Percentiles rank a stretch among this genome's conserved stretches.
These are phyloP conservation scores for Puya raimondii DNA, from an alignment of 176 grass and related monocot genomes.

Conservation along the genomic window DNA sequence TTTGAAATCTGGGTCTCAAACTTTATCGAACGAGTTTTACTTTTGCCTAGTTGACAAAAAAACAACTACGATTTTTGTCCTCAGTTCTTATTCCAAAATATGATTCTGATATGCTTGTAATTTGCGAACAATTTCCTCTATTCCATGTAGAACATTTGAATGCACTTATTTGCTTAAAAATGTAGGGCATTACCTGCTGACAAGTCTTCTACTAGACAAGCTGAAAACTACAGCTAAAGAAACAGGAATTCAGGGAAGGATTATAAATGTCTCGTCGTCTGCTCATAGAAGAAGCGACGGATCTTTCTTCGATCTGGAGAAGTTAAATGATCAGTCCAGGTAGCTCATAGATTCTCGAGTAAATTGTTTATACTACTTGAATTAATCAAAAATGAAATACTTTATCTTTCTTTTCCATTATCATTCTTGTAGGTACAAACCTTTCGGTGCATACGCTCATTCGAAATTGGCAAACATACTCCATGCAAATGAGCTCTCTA, in stretches of 20 bases:
- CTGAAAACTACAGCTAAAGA: conserved; percentile 68
- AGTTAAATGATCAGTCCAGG: conserved; percentile 56
- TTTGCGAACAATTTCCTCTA: no score
- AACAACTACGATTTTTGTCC: no score
- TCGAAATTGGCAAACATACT: conserved; percentile 89
- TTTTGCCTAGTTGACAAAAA: no score
- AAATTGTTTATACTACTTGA: conserved; percentile 6
- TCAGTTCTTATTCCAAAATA: no score
- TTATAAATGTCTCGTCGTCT: conserved; percentile 56
- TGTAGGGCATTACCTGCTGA: conserved; percentile 83
- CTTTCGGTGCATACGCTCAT: conserved; percentile 38
- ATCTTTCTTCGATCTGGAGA: conserved; percentile 40
- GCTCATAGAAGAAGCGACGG: conserved; percentile 51
- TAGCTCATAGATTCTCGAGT: conserved; percentile 8
- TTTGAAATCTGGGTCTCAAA: no score
- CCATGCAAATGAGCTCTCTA: conserved; percentile 72
- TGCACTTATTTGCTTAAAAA: background rate
- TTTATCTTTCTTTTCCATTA: background rate
- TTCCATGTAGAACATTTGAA: background rate
- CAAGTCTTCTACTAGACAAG: conserved; percentile 67
- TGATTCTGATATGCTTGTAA: no score
- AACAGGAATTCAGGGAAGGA: conserved; percentile 64
- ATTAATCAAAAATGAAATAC: background rate
- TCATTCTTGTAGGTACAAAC: conserved; percentile 34
- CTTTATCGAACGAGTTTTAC: no score